Percentiles rank a stretch among this genome's conserved stretches.
Conservation (phyloP, 176 grass and related monocot genomes). For the Dactylis glomerata region DNA sequence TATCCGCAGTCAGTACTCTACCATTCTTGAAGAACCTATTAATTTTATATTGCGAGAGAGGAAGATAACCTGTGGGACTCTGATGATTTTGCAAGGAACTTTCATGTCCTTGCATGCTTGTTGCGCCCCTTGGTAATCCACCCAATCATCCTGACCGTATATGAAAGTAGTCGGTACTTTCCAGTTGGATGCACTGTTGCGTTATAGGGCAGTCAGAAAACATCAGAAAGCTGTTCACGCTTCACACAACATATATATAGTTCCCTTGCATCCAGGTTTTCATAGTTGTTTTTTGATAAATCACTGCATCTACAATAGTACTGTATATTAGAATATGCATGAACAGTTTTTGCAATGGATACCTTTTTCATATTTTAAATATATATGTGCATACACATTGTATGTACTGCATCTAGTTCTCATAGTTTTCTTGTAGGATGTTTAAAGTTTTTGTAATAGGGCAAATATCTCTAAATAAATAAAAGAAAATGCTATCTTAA, state of each 20-base stretch:
- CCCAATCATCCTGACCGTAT: conserved; percentile 89
- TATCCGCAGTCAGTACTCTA: too few relatives aligned
- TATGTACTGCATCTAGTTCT: too few relatives aligned
- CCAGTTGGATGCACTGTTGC: conserved; percentile 77
- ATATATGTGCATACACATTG: too few relatives aligned
- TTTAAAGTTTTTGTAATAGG: not conserved
- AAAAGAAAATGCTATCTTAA: not conserved
- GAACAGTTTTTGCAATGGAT: too few relatives aligned
- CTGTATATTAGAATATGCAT: not conserved
- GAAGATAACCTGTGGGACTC: conserved; percentile 61
- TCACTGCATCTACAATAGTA: not conserved
- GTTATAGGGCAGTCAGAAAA: not conserved
- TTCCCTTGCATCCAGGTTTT: not conserved
- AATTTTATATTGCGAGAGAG: not conserved
- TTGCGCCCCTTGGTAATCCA: conserved; percentile 78
- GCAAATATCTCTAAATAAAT: not conserved
- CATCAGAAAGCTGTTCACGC: not conserved
- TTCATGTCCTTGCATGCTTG: conserved; percentile 80
- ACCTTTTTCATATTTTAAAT: too few relatives aligned
- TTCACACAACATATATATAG: not conserved
- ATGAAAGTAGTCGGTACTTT: conserved; percentile 93
- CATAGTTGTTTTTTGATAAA: not conserved
- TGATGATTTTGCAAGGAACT: conserved; percentile 91
- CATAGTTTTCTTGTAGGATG: too few relatives aligned
- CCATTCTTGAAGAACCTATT: not conserved